A percentile compares a stretch with the other conserved stretches of the same genome.
Conservation (phyloP, 164 flowering plant genomes). For the Litsea cubeba region DNA sequence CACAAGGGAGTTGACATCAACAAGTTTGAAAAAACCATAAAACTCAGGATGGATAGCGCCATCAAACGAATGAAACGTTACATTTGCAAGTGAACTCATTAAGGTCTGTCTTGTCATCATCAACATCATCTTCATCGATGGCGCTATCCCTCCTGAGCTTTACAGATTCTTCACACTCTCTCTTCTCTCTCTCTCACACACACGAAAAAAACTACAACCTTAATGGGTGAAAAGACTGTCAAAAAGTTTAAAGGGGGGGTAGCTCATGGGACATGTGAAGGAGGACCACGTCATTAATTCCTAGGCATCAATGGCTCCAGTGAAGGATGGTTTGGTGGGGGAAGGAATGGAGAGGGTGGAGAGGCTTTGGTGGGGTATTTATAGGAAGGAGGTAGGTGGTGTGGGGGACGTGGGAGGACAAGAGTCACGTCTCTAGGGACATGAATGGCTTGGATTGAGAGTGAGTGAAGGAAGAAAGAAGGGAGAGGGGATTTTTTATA, state of each 20-base stretch:
- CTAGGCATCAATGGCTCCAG: not conserved
- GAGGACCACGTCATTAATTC: not conserved
- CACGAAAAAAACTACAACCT: not conserved
- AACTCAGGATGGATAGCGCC: constrained; percentile 22
- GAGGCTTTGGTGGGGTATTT: not conserved
- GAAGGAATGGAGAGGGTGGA: not conserved
- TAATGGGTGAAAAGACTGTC: not conserved
- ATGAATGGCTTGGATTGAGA: too few species aligned
- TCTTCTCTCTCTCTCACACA: not conserved
- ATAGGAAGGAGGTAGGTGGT: not conserved
- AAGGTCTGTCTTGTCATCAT: not conserved
- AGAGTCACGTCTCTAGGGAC: too few species aligned
- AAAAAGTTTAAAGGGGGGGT: not conserved
- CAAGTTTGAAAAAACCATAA: constrained; percentile 11
- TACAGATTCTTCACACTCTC: constrained; percentile 34
- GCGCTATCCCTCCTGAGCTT: constrained; percentile 85
- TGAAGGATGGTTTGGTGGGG: not conserved
- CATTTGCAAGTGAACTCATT: not conserved
- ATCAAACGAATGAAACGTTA: not conserved
- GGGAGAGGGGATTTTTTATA: too few species aligned
- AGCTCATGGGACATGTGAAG: not conserved
- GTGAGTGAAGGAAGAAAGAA: too few species aligned
- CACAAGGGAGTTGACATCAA: not conserved
- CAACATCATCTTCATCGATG: constrained; percentile 9
- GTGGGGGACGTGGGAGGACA: too few species aligned